Evolutionary conservation across 768 basidiomycete genomes (phyloP), one percentile per base, ranked within the genome.

Genomic region (Terana coerulea): DNA sequence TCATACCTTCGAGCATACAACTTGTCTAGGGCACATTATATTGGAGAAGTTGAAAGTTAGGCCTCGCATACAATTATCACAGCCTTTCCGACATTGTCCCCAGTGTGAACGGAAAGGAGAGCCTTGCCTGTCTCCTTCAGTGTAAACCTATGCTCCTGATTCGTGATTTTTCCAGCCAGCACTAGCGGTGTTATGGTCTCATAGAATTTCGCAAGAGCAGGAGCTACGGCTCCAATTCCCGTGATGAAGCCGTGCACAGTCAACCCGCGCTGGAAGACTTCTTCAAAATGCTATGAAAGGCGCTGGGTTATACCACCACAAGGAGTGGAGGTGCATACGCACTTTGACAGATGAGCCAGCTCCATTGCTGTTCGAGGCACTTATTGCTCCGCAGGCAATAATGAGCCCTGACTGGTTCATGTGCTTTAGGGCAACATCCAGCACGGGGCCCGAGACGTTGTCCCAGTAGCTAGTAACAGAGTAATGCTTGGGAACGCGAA

Each of bases 221-320:
- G 37, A 6, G 51, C 51, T 17, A 36, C 30, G 15, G 39, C 46
- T 22, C 52, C 52, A 12, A 33, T 53, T 29, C 52, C 46, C 31
- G 26, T 12, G 39, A 43, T 42, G 47, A 53, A 49, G 47, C 52
- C 52, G n/a, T 43, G 17, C 29, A 53, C 41, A 14, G 40, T 49
- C 10, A 53, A 15, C 33, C 51, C 47, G 51, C 51, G 51, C 45
- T 52, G 35, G 51, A 52, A 52, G 51, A 52, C 40, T 37, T 52
- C 51, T 30, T 52, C 51, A 21, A 52, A 52, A 37, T 52, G 43
- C 51, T 52, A 17, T 10, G 15, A 42, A 24, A 19, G 25, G 31
- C 15, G 2, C 11, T 21, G 28, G 29, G 31, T 8, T 22, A 24
- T 30, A 11, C 10, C 15, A 29, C 3, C 12, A 1, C 24, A 17